Evolutionary conservation across 2,329 filamentous ascomycete species (phyloP), one percentile per base, ranked within the genome.

Genomic region (Rasamsonia emersonii): DNA sequence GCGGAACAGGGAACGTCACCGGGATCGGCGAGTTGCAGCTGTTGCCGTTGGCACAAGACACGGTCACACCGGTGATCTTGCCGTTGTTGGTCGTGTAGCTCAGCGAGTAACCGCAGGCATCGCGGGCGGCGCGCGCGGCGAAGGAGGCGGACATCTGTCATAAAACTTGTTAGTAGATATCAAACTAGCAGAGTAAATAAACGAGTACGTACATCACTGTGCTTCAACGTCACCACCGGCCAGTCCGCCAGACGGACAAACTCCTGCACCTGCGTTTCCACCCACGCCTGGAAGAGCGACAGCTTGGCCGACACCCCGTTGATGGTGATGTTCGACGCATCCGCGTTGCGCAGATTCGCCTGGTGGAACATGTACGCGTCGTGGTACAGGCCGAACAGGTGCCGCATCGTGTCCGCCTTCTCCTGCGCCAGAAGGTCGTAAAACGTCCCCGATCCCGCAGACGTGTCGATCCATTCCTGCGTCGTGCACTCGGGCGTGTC

Each of bases 321-420:
- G 30, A 75, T 57, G 7, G 62, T 68, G 28, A 67, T 65, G 3
- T 52, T 46, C 2, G 54, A 50, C 31, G 67, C 61, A 32, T 71
- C 72, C 3, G 57, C 56, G 26, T 69, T 65, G 34, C 73, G 67
- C 38, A 73, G 46, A 47, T 79, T 79, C 36, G 73, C 72, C 55
- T 79, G 74, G 51, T 79, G 75, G 61, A 79, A 76, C 73, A 77
- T 77, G 59, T 68, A 75, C 17, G 63, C 57, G 30, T 74, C 73
- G 40, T 66, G 68, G 39, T 68, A 66, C 4, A 79, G 61, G 9
- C 64, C 67, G 21, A 78, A 62, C 14, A 78, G 56, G 44, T 77
- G 68, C 19, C 72, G 65, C 18, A 70, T 67, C 30, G 73, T 75
- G 28, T 70, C 71, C 4, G 57, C 50, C 30, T 64, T 64, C 31